Evolutionary conservation across 441 rosid species (phyloP), one percentile per base, ranked within the genome.

Genomic region (Biscutella laevigata): DNA sequence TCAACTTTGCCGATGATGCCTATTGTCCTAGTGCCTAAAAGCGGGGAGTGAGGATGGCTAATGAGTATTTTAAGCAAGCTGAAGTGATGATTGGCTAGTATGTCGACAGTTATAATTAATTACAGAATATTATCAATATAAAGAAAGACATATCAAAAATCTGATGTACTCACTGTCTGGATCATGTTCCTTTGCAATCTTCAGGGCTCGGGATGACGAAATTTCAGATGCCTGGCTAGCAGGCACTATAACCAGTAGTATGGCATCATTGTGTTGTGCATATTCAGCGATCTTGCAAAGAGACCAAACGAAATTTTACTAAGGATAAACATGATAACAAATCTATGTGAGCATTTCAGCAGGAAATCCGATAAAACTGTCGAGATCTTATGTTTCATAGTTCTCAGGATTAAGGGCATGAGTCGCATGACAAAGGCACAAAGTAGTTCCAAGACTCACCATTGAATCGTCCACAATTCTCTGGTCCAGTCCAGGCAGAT

Each of bases 401-500:
- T 37, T 44, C 47, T 40, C 37, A 21, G 25, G 46, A 47, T 22
- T 19, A 51, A 59, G 56, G 35, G 33, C 11, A 45, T 42, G 17
- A 61, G n/a, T n/a, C n/a, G n/a, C n/a, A n/a, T n/a, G n/a, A n/a
- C n/a, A 34, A 50, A 26, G 46, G 67, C 37, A 45, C 46, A 21
- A 43, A 42, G 40, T 34, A 22, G 59, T 57, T 42, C 49, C 27
- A 29, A 14, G 47, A 21, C 79, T 70, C 54, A 83, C 86, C 82
- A 63, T 59, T 17, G 86, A 74, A 36, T 77, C 90, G 10, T 80
- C 86, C 71, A 74, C 75, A 61, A 76, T 74, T 50, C 82, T 61
- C 56, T 83, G 84, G 66, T 80, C 90, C 68, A 83, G 55, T 62
- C 90, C 90, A 44, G 90, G 90, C 61, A 83, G 76, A 72, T 83